Base-by-base conservation (phyloP, 176 grass and related monocot genomes). In the Dendrocalamus sinicus region DNA sequence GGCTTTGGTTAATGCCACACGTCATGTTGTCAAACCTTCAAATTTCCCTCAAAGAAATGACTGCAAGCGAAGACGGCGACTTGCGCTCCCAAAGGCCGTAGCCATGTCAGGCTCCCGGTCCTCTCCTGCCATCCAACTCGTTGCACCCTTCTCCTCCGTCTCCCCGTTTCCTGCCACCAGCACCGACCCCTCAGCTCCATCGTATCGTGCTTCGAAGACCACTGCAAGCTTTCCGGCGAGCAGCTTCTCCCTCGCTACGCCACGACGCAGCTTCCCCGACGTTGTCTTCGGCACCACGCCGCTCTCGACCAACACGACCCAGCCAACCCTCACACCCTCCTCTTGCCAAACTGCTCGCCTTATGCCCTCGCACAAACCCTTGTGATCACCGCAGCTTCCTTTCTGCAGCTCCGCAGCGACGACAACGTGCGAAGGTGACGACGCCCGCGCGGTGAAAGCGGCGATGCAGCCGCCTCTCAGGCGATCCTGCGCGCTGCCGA, bases 221-320 rank as follows among this genome's bases (percentile, higher is more conserved):
- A 53, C 32, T 0, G 3, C 80, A 23, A 91, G 37, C 50, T 57
- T 77, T 9, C 92, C 76, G 51, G 71, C 76, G 63, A 91, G 20
- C 57, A 94, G 50, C 86, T 72, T 89, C 55, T 89, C 53, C 76
- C 85, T 89, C 65, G 86, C 89, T 40, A 67, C 48, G 57, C 80
- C 87, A 14, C 92, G 89, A 41, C 80, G 87, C 57, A 89, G 52
- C 86, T 94, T 94, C 65, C 92, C 92, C 17, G 89, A 94, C 40
- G 92, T 91, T 9, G 92, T 89, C 76, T 91, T 94, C 1, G 92
- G 89, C 72, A 94, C 66, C 19, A 12, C 68, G 55, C 89, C 89
- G 14, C 50, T 68, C 23, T 58, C 58, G 40, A 94, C 89, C 11
- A 94, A 57, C 86, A 75, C 24, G 7, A 91, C 79, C 89, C 73